These are phyloP conservation scores for Podospora tetraspora DNA, from an alignment of 495 filamentous ascomycete genomes.

Conservation along the genomic window DNA sequence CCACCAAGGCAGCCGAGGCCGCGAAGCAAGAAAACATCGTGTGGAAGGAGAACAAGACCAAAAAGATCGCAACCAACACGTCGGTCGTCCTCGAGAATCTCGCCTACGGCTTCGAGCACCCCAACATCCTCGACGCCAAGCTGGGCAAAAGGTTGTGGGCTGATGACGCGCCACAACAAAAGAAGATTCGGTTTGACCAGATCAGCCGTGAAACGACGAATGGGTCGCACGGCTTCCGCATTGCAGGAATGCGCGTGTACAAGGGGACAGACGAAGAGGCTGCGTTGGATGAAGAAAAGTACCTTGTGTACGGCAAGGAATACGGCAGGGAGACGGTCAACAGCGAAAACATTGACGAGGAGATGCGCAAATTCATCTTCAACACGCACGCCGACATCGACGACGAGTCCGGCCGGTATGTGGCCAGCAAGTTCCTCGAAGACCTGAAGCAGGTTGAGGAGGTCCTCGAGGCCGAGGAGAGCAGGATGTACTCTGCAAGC, in stretches of 20 bases:
- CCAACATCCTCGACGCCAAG: conserved; percentile 95
- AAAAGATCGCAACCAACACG: conserved; percentile 62
- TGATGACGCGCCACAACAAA: conserved; percentile 69
- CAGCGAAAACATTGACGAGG: conserved; percentile 63
- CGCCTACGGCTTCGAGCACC: conserved; percentile 70
- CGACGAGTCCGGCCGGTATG: conserved; percentile 45
- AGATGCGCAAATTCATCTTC: conserved; percentile 71
- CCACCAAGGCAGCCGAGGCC: conserved; percentile 23
- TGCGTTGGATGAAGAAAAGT: conserved; percentile 46
- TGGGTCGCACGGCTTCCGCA: conserved; percentile 72
- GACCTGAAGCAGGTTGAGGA: conserved; percentile 62
- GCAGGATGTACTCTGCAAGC: conserved; percentile 89
- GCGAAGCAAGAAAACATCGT: conserved; percentile 18
- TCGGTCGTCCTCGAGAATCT: conserved; percentile 87
- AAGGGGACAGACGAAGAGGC: conserved; percentile 53
- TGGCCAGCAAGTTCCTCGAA: conserved; percentile 58
- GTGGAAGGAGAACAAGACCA: conserved; percentile 38
- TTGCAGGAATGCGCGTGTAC: conserved; percentile 93
- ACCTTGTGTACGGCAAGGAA: conserved; percentile 77
- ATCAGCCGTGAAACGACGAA: conserved; percentile 76
- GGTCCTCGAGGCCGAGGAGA: conserved; percentile 69
- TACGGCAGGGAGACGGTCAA: conserved; percentile 71
- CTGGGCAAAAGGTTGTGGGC: conserved; percentile 84
- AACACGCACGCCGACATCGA: conserved; percentile 56
- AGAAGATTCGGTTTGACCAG: conserved; percentile 73